Conservation (phyloP, 768 basidiomycete genomes). For the Mycena metata region DNA sequence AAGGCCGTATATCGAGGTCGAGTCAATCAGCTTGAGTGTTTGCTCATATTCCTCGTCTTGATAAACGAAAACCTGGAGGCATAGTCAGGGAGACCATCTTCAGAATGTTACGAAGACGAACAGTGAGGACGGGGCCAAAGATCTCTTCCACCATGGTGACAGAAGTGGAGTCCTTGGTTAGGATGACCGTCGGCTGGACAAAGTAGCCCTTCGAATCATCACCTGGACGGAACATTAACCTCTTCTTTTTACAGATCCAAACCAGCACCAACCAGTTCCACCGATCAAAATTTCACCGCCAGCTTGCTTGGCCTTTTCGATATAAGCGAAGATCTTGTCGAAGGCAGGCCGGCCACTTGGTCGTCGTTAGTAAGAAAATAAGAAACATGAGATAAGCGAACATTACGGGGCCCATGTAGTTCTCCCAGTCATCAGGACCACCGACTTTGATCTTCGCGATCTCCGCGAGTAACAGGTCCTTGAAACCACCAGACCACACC, state of each 20-base stretch:
- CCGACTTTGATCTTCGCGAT: constrained; percentile 91
- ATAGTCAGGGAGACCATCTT: not conserved
- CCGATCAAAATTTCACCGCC: constrained; percentile 94
- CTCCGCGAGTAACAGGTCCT: constrained; percentile 80
- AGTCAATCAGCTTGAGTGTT: constrained; percentile 89
- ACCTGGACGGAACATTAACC: constrained; percentile 53
- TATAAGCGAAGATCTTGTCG: constrained; percentile 87
- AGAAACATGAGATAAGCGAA: constrained; percentile 49
- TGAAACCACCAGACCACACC: constrained; percentile 90
- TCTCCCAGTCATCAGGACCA: constrained; percentile 75
- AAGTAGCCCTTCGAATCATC: constrained; percentile 95
- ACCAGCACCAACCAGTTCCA: constrained; percentile 70
- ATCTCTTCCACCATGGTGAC: constrained; percentile 96
- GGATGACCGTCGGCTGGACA: constrained; percentile 93
- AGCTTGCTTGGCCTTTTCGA: constrained; percentile 86
- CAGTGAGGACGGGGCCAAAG: constrained; percentile 96
- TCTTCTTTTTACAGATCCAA: not conserved
- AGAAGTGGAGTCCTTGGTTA: constrained; percentile 90
- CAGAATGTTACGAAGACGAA: constrained; percentile 48
- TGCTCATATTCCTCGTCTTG: constrained; percentile 89
- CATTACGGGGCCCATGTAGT: constrained; percentile 99
- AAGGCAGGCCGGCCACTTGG: constrained; percentile 86
- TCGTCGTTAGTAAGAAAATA: constrained; percentile 13
- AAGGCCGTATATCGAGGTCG: constrained; percentile 88
- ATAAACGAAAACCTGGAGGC: constrained; percentile 84